Percentiles rank a stretch among this genome's conserved stretches.
Evolutionary conservation across 768 basidiomycete species (phyloP).

Genomic region (Filobasidium floriforme): DNA sequence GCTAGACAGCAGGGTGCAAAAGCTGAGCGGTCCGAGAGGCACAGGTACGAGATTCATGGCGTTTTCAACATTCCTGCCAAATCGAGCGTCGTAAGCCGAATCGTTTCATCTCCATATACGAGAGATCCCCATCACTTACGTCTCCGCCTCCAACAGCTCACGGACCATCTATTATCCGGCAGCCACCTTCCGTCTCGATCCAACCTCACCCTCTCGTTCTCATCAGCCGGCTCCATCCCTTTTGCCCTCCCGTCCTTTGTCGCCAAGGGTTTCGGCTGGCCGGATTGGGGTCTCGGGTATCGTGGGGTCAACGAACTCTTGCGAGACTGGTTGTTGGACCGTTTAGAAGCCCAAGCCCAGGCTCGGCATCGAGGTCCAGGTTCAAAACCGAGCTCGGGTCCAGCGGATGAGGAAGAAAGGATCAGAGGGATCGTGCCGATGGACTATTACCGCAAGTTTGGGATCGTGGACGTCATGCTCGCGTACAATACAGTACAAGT

Average conservation of each 20-base stretch:
- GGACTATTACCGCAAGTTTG: slow-evolving; percentile 26
- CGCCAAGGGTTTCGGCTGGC: slow-evolving; percentile 79
- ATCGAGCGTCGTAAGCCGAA: slow-evolving; percentile 45
- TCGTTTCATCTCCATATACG: neutral
- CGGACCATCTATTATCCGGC: slow-evolving; percentile 15
- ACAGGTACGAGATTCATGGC: slow-evolving; percentile 70
- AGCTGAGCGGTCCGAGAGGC: neutral
- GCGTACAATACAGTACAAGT: no score
- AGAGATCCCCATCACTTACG: slow-evolving; percentile 47
- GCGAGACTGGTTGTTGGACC: slow-evolving; percentile 61
- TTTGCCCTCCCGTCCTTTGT: slow-evolving; percentile 68
- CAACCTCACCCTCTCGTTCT: slow-evolving; percentile 60
- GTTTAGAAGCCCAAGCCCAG: slow-evolving; percentile 41
- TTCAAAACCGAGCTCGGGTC: neutral
- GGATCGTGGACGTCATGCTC: slow-evolving; percentile 24
- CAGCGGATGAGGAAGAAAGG: slow-evolving; percentile 5
- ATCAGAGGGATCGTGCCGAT: slow-evolving; percentile 26
- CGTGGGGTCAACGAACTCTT: slow-evolving; percentile 77
- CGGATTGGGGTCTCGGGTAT: slow-evolving; percentile 64
- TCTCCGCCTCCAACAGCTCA: slow-evolving; percentile 25
- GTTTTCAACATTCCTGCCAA: slow-evolving; percentile 83
- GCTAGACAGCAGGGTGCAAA: neutral
- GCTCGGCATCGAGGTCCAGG: neutral
- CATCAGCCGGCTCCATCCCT: slow-evolving; percentile 74
- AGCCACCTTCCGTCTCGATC: slow-evolving; percentile 17